These are phyloP conservation scores for Irineochytrium annulatum DNA, from an alignment of 192 early-diverging fungal species.

Conservation along the genomic window DNA sequence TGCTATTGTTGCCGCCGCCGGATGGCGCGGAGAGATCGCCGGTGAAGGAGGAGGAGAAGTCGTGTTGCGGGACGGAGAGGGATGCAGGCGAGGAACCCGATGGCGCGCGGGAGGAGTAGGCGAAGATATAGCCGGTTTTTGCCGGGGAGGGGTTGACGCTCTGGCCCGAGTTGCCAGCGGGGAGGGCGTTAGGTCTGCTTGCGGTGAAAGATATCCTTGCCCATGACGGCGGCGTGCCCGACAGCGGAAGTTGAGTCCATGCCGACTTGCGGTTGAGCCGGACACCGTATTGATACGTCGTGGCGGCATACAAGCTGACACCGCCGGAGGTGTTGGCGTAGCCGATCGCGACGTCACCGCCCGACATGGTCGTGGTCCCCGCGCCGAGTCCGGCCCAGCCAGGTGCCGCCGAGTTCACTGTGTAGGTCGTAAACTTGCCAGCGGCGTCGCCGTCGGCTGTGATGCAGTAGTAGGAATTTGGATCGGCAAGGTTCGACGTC, in stretches of 20 bases:
- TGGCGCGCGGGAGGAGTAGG: neutral
- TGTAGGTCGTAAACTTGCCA: neutral
- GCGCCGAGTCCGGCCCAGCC: constrained; percentile 22
- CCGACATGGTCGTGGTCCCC: constrained; percentile 3
- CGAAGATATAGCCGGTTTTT: neutral
- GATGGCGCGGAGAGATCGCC: neutral
- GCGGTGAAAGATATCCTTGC: constrained; percentile 9
- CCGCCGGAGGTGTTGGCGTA: constrained; percentile 3
- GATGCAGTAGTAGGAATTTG: neutral
- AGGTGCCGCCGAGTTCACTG: neutral
- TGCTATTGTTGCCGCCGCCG: neutral
- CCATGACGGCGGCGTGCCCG: constrained; percentile 9
- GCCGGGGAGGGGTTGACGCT: neutral
- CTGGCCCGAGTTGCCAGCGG: neutral
- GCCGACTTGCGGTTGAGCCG: neutral
- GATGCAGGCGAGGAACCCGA: neutral
- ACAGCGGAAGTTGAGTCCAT: constrained; percentile 1
- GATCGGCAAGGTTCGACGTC: neutral
- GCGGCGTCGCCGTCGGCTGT: constrained; percentile 1
- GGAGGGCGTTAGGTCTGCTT: neutral
- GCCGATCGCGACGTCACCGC: constrained; percentile 12
- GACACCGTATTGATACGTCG: constrained; percentile 9
- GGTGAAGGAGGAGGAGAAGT: neutral
- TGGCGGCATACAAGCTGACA: neutral
- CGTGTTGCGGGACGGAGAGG: neutral